Percentiles rank a stretch among this genome's conserved stretches.
These are phyloP conservation scores for Rhinocladiella mackenziei DNA, from an alignment of 2,329 filamentous ascomycete species.

Conservation along the genomic window DNA sequence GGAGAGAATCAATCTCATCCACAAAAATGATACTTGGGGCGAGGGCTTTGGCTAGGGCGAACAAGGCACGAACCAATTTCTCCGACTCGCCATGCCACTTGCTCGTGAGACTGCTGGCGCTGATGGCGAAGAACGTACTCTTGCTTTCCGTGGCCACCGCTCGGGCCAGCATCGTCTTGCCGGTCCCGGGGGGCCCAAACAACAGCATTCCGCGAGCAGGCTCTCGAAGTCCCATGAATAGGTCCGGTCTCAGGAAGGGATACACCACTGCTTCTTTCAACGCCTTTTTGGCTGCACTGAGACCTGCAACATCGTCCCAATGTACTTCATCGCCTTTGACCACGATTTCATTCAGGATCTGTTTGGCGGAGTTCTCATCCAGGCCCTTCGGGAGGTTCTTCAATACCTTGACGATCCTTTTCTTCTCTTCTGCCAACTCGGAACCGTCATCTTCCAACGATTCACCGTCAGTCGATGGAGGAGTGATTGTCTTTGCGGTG, in stretches of 20 bases:
- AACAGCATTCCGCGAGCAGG: constrained; percentile 92
- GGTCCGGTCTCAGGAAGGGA: constrained; percentile 86
- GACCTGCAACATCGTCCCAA: constrained; percentile 88
- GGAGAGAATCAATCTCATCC: constrained; percentile 91
- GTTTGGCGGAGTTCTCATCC: constrained; percentile 75
- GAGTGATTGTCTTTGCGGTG: constrained; percentile 43
- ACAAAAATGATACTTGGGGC: constrained; percentile 97
- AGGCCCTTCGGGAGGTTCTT: constrained; percentile 77
- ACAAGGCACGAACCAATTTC: constrained; percentile 89
- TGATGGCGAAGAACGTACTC: constrained; percentile 96
- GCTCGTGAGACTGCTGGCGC: constrained; percentile 85
- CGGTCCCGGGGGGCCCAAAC: constrained; percentile 95
- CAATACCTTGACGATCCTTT: constrained; percentile 62
- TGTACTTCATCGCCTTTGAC: constrained; percentile 91
- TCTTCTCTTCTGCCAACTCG: constrained; percentile 49
- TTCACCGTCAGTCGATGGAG: constrained; percentile 48
- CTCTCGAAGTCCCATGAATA: constrained; percentile 93
- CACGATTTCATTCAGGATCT: constrained; percentile 94
- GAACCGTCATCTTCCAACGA: constrained; percentile 48
- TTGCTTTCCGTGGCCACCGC: constrained; percentile 91
- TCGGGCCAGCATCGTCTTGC: constrained; percentile 95
- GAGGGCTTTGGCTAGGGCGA: constrained; percentile 79
- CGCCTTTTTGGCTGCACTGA: constrained; percentile 85
- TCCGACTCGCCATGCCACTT: constrained; percentile 97
- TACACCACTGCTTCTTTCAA: constrained; percentile 96